These are phyloP conservation scores for Calycina herbarum DNA, from an alignment of 2,329 filamentous ascomycete species.

Conservation along the genomic window DNA sequence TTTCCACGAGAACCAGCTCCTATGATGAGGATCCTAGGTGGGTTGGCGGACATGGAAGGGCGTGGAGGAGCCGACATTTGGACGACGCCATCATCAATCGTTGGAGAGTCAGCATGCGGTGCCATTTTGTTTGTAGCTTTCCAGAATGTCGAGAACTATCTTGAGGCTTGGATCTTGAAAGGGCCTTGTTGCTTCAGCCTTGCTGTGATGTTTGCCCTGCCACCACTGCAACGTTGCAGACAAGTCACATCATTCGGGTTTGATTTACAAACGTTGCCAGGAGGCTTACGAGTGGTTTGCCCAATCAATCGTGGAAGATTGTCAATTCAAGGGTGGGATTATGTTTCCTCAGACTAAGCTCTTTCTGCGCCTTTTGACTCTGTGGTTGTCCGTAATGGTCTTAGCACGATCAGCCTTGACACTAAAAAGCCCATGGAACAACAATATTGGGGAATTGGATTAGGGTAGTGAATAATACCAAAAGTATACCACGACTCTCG, in stretches of 20 bases:
- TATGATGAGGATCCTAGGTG: conserved; percentile 73
- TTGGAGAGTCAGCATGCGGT: conserved; percentile 31
- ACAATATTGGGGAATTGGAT: background rate
- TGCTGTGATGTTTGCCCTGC: conserved; percentile 9
- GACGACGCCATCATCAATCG: conserved; percentile 20
- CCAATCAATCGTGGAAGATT: conserved; percentile 1
- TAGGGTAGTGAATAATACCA: background rate
- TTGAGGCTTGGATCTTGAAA: background rate
- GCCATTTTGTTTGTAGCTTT: conserved; percentile 24
- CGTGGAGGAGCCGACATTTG: conserved; percentile 32
- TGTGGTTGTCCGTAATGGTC: background rate
- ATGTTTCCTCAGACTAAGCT: background rate
- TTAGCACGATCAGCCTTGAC: background rate
- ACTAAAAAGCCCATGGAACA: background rate
- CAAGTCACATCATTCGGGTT: conserved; percentile 21
- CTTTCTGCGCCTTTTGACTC: background rate
- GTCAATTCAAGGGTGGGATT: background rate
- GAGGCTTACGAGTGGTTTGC: background rate
- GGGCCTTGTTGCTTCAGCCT: conserved; percentile 20
- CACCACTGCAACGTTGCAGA: conserved; percentile 24
- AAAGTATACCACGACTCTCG: background rate
- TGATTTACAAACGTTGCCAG: conserved; percentile 13
- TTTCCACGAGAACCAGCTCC: conserved; percentile 79
- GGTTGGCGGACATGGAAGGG: conserved; percentile 41
- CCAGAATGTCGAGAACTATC: background rate